Evolutionary conservation across 2,329 filamentous ascomycete species (phyloP).

Genomic region (Davidsoniella neocaledoniae): DNA sequence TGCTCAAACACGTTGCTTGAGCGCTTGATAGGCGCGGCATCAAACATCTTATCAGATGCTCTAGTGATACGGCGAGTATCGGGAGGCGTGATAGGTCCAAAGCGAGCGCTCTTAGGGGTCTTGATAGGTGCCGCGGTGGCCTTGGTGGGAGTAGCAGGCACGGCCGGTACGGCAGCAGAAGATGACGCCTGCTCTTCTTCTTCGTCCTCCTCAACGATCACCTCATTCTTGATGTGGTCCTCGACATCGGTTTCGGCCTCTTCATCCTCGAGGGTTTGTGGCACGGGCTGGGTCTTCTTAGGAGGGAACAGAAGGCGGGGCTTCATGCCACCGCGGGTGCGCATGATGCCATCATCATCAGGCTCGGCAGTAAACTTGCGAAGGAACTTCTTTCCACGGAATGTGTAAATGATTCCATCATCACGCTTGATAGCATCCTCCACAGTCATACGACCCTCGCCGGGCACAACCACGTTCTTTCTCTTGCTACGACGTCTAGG

Average conservation of each 20-base stretch:
- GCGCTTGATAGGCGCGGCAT: constrained; percentile 40
- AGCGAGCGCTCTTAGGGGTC: constrained; percentile 40
- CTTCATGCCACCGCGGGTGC: constrained; percentile 51
- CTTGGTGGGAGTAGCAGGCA: constrained; percentile 24
- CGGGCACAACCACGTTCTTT: constrained; percentile 35
- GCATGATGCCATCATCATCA: constrained; percentile 21
- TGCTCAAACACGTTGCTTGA: constrained; percentile 11
- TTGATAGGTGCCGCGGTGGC: constrained; percentile 13
- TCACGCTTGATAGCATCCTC: constrained; percentile 46
- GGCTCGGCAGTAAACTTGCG: constrained; percentile 41
- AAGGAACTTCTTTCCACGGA: constrained; percentile 68
- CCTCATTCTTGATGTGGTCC: constrained; percentile 24
- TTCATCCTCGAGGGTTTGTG: constrained; percentile 34
- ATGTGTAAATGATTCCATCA: constrained; percentile 60
- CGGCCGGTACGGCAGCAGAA: constrained; percentile 4
- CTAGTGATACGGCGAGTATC: constrained; percentile 44
- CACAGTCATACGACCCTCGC: constrained; percentile 40
- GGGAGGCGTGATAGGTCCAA: constrained; percentile 44
- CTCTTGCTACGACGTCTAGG: constrained; percentile 38
- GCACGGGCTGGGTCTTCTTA: constrained; percentile 25
- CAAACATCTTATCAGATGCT: constrained; percentile 31
- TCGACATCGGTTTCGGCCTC: constrained; percentile 45
- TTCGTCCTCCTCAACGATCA: constrained; percentile 13
- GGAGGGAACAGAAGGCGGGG: constrained; percentile 54
- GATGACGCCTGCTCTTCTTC: constrained; percentile 14